Base-by-base conservation (phyloP, 106 monocot species). In the Cymbidium sinense region DNA sequence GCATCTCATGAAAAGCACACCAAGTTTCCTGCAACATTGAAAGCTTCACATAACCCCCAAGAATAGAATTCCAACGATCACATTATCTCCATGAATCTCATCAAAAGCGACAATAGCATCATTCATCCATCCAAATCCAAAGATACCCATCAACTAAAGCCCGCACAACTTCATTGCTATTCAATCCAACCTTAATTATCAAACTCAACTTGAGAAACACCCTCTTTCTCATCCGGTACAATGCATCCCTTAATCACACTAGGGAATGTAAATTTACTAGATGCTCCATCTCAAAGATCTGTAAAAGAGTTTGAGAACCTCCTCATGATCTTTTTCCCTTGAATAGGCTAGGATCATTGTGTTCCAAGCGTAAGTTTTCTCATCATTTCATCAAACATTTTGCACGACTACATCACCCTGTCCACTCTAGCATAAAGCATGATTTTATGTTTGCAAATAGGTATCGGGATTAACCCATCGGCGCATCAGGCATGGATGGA, bases 371-470 rank as follows among this genome's bases (percentile, higher is more conserved):
- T 77, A 50, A 79, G 73, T 83, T 79, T 52, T 75, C 73, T 18
- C 9, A 71, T 18, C 71, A 82, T 82, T 77, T 52, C 75, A 12
- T 79, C 83, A 51, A 83, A 83, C 51, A 83, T 20, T 4, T 65
- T n/a, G n/a, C n/a, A n/a, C n/a, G n/a, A 5, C 43, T 11, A 83
- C 1, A 39, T 64, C 74, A 23, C 7, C 47, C 43, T 34, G 27
- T 64, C 79, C 75, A 17, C 34, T 39, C 83, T 33, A 3, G 74
- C 83, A 10, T 79, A 83, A 29, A 83, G 79, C 83, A 79, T 83
- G 43, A 79, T 64, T 64, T 83, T 83, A n/a, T n/a, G n/a, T 34
- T 51, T 79, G 79, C 34, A 83, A 65, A 75, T 64, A 79, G 33
- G 75, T 23, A 69, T 83, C 79, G 79, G 79, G 3, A 64, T 20